Percentiles rank a stretch among this genome's conserved stretches.
Conservation (phyloP, 345 rosid genomes). For the Alliaria petiolata region DNA sequence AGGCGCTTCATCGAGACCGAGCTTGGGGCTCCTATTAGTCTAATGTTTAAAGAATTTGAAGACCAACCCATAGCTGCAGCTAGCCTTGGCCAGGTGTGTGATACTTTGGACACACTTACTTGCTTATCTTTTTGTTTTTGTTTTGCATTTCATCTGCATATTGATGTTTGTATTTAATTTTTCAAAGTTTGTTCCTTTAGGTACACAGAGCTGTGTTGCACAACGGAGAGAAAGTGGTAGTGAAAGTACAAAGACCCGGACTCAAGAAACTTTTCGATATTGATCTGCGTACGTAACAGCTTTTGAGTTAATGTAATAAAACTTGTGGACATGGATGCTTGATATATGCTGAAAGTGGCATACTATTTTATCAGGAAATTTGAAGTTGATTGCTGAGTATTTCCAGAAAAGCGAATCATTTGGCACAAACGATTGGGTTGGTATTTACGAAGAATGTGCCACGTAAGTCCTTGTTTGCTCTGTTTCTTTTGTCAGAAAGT, state of each 20-base stretch:
- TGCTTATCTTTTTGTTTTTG: background rate
- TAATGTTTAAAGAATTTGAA: conserved; percentile 76
- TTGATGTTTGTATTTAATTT: conserved; percentile 33
- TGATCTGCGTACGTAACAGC: conserved; percentile 62
- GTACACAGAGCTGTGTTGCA: conserved; percentile 91
- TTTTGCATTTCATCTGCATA: conserved; percentile 11
- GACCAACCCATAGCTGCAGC: conserved; percentile 95
- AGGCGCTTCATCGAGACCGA: conserved; percentile 62
- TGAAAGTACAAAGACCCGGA: conserved; percentile 96
- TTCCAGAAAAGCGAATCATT: conserved; percentile 85
- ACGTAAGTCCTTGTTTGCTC: conserved; percentile 47
- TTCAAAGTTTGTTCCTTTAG: conserved; percentile 36
- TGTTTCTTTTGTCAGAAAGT: conserved; percentile 23
- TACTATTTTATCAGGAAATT: conserved; percentile 48
- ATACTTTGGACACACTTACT: conserved; percentile 7
- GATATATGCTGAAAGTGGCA: conserved; percentile 8
- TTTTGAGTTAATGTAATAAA: background rate
- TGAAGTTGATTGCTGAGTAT: conserved; percentile 84
- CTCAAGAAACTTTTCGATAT: conserved; percentile 90
- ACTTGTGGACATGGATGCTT: background rate
- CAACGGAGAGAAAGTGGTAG: conserved; percentile 84
- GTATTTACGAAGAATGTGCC: conserved; percentile 85
- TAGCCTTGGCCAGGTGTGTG: conserved; percentile 98
- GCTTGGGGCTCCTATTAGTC: conserved; percentile 69
- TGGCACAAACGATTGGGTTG: conserved; percentile 88